Evolutionary conservation across 257 asterid genomes (phyloP), one percentile per base, ranked within the genome.

Genomic region (Scutellaria minor): DNA sequence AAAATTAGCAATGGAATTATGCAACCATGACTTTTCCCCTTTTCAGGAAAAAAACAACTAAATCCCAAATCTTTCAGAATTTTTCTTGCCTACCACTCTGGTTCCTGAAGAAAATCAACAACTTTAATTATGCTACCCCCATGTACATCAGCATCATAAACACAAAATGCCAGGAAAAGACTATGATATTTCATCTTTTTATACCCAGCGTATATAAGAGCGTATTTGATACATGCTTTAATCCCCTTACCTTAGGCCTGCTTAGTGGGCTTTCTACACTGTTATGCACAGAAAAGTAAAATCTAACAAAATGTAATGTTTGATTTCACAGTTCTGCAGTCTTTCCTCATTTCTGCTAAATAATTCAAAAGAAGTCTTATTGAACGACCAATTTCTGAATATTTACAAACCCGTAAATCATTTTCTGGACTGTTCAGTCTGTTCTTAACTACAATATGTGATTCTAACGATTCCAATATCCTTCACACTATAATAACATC

Each of bases 1-100:
- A 22, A 58, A 22, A 50, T 39, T 50, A 65, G 66, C 66, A 65
- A 52, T 50, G 52, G 47, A 45, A 50, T 8, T 64, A 63, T 3
- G 37, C 37, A 31, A 31, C 37, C 5, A 31, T 31, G 37, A 31
- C 5, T 31, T 31, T 31, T 31, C 37, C 5, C 37, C 37, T 31
- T 31, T 31, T 31, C 37, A 31, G 5, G 5, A 4, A 31, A 31
- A 31, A 31, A 31, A 31, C 37, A 31, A 31, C 37, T 31, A 31
- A 31, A 31, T 31, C 37, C 37, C 37, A 24, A 24, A 24, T 24
- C 27, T 24, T 24, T 24, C 27, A 24, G 27, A 24, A 24, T 24
- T 24, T 24, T 24, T 24, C 5, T 31, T 31, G 37, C 37, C 37
- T 31, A 31, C 37, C 37, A 1, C 40, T 46, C 12, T 11, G 24